Evolutionary conservation across 73 alveolate species (phyloP).

Genomic region (Diophrys appendiculata): DNA sequence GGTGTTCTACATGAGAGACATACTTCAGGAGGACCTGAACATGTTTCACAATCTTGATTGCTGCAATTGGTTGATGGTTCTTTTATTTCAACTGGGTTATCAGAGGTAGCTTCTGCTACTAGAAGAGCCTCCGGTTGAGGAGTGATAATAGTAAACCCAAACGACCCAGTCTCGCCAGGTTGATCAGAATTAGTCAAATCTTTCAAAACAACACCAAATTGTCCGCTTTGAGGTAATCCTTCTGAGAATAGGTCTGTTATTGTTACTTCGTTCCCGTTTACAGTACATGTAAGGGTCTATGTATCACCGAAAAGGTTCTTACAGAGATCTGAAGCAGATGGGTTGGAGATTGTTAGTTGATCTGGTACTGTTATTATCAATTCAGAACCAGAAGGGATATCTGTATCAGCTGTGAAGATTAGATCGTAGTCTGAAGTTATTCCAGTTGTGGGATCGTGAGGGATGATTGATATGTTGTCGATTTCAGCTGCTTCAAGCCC

Average conservation of each 20-base stretch:
- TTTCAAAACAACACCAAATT: constrained; percentile 1
- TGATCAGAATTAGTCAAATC: background rate
- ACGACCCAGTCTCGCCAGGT: constrained; percentile 12
- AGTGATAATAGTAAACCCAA: background rate
- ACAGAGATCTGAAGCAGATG: no score
- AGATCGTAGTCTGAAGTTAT: constrained; percentile 47
- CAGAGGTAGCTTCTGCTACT: no score
- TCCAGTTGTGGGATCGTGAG: constrained; percentile 39
- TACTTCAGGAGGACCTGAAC: constrained; percentile 54
- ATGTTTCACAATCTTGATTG: constrained; percentile 38
- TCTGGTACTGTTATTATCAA: constrained; percentile 11
- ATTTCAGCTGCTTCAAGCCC: constrained; percentile 1
- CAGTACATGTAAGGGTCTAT: background rate
- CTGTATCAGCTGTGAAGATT: constrained; percentile 49
- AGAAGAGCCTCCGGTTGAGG: background rate
- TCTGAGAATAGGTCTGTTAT: background rate
- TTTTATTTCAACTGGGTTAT: no score
- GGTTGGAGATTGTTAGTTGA: constrained; percentile 4
- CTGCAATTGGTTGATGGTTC: no score
- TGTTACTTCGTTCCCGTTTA: background rate
- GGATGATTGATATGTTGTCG: constrained; percentile 3
- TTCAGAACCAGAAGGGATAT: constrained; percentile 2
- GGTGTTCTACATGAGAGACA: constrained; percentile 56
- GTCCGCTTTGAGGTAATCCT: background rate
- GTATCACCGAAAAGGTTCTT: background rate